These are phyloP conservation scores for Hansenula anomala DNA, from an alignment of 1,139 yeast species.

Conservation along the genomic window DNA sequence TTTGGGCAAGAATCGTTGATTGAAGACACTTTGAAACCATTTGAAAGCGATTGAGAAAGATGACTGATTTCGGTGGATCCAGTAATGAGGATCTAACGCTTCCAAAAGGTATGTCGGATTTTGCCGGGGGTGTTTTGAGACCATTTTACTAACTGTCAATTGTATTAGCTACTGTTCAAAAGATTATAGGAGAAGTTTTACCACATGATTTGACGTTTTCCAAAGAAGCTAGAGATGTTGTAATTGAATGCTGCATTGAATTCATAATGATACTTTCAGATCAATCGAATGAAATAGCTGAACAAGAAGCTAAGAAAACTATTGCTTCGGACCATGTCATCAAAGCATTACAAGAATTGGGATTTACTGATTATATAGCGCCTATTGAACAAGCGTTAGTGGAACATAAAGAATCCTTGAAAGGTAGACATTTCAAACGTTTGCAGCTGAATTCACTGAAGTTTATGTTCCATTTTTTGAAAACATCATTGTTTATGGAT, in stretches of 20 bases:
- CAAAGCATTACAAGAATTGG: constrained; percentile 83
- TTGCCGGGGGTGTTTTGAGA: background rate
- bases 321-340: constrained; percentile 96
- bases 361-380: constrained; percentile 80
- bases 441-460: constrained; percentile 74
- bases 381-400: constrained; percentile 75
- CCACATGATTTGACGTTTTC: constrained; percentile 85
- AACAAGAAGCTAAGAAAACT: constrained; percentile 92
- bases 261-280: constrained; percentile 92
- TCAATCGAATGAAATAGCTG: constrained; percentile 94
- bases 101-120: constrained; percentile 25
- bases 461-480: constrained; percentile 71
- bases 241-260: constrained; percentile 94
- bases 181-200: constrained; percentile 83
- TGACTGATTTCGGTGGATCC: constrained; percentile 23
- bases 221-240: constrained; percentile 91
- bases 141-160: constrained; percentile 18
- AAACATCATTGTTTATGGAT: constrained; percentile 72
- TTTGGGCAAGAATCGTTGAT: too few species aligned
- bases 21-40: too few species aligned
- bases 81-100: constrained; percentile 26
- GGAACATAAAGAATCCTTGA: constrained; percentile 85
- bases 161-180: constrained; percentile 89
- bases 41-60: background rate
- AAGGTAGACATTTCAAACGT: constrained; percentile 42